Conservation (phyloP, 75 land plant genomes). For the Adiantum capillusveneris region DNA sequence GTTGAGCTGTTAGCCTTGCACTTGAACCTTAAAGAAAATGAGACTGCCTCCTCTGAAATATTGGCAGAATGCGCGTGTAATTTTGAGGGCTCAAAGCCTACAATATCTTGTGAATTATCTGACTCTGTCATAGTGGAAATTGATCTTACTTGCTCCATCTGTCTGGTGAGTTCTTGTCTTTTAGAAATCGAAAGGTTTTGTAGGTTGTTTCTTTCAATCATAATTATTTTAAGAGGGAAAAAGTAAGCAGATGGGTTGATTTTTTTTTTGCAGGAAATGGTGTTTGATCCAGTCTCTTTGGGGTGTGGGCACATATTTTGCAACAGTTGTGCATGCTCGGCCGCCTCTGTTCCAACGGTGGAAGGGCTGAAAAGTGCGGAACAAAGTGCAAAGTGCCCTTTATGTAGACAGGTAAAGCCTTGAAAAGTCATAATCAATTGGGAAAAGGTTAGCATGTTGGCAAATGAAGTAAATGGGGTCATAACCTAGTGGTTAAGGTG, state of each 20-base stretch:
- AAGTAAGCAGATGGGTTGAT: not conserved
- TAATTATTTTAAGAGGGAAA: no score
- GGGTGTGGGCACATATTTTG: conserved; percentile 86
- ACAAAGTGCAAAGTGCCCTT: conserved; percentile 50
- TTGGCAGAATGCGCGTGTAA: conserved; percentile 40
- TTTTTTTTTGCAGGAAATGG: conserved; percentile 35
- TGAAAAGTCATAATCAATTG: not conserved
- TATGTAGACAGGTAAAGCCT: conserved; percentile 60
- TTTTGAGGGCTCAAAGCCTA: conserved; percentile 28
- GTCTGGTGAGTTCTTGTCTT: conserved; percentile 49
- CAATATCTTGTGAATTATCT: conserved; percentile 42
- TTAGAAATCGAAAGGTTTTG: not conserved
- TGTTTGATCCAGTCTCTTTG: conserved; percentile 60
- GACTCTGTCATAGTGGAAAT: conserved; percentile 51
- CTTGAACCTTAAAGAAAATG: conserved; percentile 43
- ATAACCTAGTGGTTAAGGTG: no score
- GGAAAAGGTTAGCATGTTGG: not conserved
- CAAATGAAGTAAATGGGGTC: no score
- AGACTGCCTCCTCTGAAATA: conserved; percentile 13
- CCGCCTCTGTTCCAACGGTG: conserved; percentile 47
- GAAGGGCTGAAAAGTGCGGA: conserved; percentile 56
- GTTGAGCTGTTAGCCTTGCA: conserved; percentile 71
- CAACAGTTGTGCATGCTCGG: conserved; percentile 62
- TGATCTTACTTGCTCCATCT: conserved; percentile 70
- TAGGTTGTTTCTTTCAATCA: not conserved